These are phyloP conservation scores for Paragyromitra xinjiangensis DNA, from an alignment of 495 filamentous ascomycete species.

Conservation along the genomic window DNA sequence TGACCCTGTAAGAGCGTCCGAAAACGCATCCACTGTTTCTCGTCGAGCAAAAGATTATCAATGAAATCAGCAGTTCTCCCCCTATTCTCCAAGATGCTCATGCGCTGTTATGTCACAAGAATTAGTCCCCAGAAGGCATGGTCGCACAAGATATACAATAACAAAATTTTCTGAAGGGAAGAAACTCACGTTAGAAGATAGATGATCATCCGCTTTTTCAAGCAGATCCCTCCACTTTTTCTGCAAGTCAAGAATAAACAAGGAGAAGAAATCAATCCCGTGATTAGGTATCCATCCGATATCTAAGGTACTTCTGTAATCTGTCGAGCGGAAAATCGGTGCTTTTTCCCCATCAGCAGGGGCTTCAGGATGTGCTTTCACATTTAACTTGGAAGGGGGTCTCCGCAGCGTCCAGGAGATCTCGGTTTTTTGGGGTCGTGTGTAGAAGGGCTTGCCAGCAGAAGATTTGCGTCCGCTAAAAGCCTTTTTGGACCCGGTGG, in stretches of 20 bases:
- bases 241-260: background rate
- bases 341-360: background rate
- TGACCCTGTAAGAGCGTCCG: constrained; percentile 11
- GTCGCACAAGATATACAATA: background rate
- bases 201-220: background rate
- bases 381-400: background rate
- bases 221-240: background rate
- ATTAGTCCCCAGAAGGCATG: background rate
- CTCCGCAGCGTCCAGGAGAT: background rate
- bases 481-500: background rate
- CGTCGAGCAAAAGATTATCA: constrained; percentile 3
- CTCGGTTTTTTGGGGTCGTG: background rate
- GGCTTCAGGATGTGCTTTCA: background rate
- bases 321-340: background rate
- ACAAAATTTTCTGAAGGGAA: background rate
- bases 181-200: background rate
- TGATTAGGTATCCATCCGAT: background rate
- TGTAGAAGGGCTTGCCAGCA: background rate
- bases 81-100: background rate
- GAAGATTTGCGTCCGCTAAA: background rate
- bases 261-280: background rate
- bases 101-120: background rate
- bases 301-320: background rate
- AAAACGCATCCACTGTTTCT: constrained; percentile 14
- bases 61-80: constrained; percentile 12